Conservation (phyloP, 2,329 filamentous ascomycete genomes). For the Claviceps africana region DNA sequence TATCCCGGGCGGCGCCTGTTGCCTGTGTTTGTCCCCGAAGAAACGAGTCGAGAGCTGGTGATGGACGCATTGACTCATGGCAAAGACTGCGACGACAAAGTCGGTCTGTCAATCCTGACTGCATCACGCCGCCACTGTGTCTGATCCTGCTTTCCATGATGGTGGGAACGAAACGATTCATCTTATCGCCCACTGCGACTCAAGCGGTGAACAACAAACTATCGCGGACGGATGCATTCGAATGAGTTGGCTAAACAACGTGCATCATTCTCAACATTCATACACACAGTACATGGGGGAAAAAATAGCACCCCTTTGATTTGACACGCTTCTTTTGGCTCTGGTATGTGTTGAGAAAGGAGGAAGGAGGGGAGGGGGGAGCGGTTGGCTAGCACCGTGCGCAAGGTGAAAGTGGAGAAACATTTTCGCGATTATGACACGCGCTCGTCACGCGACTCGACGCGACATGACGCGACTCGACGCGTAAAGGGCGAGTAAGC, state of each 20-base stretch:
- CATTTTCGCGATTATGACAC: not conserved
- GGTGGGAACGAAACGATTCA: not conserved
- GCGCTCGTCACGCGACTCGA: not conserved
- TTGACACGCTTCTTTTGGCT: not conserved
- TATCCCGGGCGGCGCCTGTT: not conserved
- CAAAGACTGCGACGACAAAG: not conserved
- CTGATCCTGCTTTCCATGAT: not conserved
- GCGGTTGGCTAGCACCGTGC: not conserved
- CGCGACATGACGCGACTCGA: not conserved
- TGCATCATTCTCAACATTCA: not conserved
- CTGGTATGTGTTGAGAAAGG: not conserved
- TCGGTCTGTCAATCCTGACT: not conserved
- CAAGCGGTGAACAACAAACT: not conserved
- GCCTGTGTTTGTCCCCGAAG: not conserved
- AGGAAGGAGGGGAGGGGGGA: too few species aligned
- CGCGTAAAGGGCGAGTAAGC: constrained; percentile 1
- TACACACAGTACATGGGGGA: not conserved
- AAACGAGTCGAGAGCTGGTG: not conserved
- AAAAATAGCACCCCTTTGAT: not conserved
- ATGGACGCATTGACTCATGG: not conserved
- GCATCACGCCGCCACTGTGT: not conserved
- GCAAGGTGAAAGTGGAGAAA: not conserved
- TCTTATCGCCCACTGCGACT: not conserved
- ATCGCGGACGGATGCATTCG: not conserved
- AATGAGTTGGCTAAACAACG: not conserved